Percentiles rank a stretch among this genome's conserved stretches.
These are phyloP conservation scores for Tylopilus plumbeoviolaceoides DNA, from an alignment of 768 basidiomycete genomes.

Conservation along the genomic window DNA sequence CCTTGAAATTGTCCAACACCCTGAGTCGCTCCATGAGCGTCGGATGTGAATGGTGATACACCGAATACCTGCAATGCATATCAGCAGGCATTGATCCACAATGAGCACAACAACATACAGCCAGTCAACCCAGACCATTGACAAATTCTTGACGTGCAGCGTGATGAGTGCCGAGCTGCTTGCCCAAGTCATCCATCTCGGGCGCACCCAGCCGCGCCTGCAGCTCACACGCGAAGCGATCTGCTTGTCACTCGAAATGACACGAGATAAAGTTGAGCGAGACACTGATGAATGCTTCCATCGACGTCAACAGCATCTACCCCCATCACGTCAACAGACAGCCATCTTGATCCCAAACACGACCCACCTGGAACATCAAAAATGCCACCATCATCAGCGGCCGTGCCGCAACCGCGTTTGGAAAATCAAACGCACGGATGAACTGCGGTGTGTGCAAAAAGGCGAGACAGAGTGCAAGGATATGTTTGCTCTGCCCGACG, in stretches of 20 bases:
- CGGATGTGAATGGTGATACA: conserved; percentile 95
- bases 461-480: conserved; percentile 84
- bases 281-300: conserved; percentile 70
- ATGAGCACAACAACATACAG: conserved; percentile 43
- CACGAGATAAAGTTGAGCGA: conserved; percentile 83
- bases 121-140: conserved; percentile 94
- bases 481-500: conserved; percentile 70
- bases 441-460: conserved; percentile 80
- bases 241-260: conserved; percentile 90
- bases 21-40: conserved; percentile 87
- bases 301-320: conserved; percentile 75
- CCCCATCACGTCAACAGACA: neutral
- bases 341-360: neutral
- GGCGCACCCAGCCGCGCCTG: conserved; percentile 41
- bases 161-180: conserved; percentile 80
- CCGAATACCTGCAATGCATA: conserved; percentile 62
- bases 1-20: conserved; percentile 69
- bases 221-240: conserved; percentile 78
- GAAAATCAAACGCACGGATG: conserved; percentile 78
- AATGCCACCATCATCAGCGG: conserved; percentile 86
- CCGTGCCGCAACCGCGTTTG: conserved; percentile 52
- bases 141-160: conserved; percentile 89
- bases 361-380: conserved; percentile 74
- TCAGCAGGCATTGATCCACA: neutral
- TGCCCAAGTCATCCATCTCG: conserved; percentile 81